These are phyloP conservation scores for Daldinia eschscholtzii DNA, from an alignment of 2,329 filamentous ascomycete species.

Conservation along the genomic window DNA sequence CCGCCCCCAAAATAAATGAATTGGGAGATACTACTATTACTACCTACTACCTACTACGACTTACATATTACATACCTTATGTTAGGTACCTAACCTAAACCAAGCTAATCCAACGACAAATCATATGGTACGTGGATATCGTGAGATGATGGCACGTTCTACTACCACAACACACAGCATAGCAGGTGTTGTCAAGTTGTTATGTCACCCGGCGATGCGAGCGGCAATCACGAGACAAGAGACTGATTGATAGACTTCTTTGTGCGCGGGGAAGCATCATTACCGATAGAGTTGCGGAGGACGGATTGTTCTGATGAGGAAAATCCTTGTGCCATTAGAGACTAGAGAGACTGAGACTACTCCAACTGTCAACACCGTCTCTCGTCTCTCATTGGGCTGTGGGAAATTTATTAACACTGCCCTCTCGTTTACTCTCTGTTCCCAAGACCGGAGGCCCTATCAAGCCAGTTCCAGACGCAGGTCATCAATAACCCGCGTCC, in stretches of 20 bases:
- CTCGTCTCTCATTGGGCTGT: constrained; percentile 29
- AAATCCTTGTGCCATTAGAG: constrained; percentile 28
- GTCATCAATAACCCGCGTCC: constrained; percentile 43
- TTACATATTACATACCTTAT: background rate
- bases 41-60: background rate
- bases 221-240: constrained; percentile 21
- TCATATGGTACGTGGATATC: constrained; percentile 24
- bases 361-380: constrained; percentile 15
- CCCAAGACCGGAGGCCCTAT: constrained; percentile 30
- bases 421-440: constrained; percentile 7
- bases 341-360: constrained; percentile 3
- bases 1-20: constrained; percentile 21
- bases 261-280: constrained; percentile 3
- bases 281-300: constrained; percentile 17
- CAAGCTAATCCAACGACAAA: constrained; percentile 9
- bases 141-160: constrained; percentile 41
- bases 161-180: constrained; percentile 15
- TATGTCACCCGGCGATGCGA: constrained; percentile 7
- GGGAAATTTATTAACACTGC: constrained; percentile 18
- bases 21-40: constrained; percentile 7
- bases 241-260: constrained; percentile 7
- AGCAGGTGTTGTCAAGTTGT: constrained; percentile 13
- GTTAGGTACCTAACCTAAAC: constrained; percentile 1
- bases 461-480: constrained; percentile 39
- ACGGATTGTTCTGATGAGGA: constrained; percentile 17